phyloP scores from a whole-genome alignment of 768 basidiomycete genomes.

The Boletus vermiculosoides region DNA sequence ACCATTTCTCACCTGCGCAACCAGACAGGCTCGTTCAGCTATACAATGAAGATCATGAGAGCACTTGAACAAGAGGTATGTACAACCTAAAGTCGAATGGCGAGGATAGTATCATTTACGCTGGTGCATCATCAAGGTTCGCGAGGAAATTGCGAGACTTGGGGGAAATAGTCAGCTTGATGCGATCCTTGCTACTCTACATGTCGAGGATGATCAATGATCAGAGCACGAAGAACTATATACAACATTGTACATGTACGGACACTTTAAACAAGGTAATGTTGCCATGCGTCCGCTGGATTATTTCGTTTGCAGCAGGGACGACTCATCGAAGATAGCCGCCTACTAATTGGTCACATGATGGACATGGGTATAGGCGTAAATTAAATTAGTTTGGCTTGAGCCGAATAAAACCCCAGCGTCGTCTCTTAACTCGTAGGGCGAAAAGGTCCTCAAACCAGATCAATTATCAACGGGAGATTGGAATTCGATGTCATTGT shows the following conservation, averaged over 20 bases:
- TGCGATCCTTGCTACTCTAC: conserved; percentile 53
- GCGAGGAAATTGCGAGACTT: conserved; percentile 63
- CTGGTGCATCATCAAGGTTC: conserved; percentile 33
- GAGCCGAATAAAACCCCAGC: not conserved
- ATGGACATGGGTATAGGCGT: conserved; percentile 24
- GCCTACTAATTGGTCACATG: not conserved
- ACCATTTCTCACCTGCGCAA: conserved; percentile 76
- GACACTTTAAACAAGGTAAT: not conserved
- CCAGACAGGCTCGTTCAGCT: conserved; percentile 80
- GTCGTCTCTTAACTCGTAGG: not conserved
- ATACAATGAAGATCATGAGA: conserved; percentile 70
- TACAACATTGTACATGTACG: too few relatives aligned
- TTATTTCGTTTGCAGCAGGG: not conserved
- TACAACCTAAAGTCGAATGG: not conserved
- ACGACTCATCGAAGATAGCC: not conserved
- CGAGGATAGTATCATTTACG: not conserved
- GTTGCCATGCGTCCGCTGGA: not conserved
- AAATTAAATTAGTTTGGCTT: too few relatives aligned
- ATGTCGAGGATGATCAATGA: conserved; percentile 33
- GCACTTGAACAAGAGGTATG: conserved; percentile 59
- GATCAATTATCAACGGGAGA: not conserved
- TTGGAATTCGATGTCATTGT: not conserved
- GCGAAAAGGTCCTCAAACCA: not conserved
- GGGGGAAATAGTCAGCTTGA: conserved; percentile 75
- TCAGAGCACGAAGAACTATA: not conserved